phyloP scores from a whole-genome alignment of 805 yeast species.

The Lipomyces lipofer region DNA sequence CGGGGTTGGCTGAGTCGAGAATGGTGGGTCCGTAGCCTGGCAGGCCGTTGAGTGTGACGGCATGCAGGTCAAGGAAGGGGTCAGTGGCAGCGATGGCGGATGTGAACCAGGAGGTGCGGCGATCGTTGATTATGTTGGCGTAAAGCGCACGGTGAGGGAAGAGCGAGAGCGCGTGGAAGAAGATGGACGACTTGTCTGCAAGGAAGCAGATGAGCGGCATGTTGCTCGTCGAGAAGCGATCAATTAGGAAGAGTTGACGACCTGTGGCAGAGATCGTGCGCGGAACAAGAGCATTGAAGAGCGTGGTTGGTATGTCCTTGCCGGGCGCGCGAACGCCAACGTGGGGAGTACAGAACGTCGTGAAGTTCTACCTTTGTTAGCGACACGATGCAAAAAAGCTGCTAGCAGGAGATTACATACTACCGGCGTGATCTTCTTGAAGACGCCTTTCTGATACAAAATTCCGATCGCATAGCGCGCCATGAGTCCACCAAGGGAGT shows the following conservation, averaged over 20 bases:
- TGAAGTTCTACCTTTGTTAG: slow-evolving; percentile 46
- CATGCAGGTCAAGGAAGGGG: slow-evolving; percentile 50
- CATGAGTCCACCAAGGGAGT: slow-evolving; percentile 80
- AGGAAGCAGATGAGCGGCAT: slow-evolving; percentile 62
- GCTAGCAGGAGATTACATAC: slow-evolving; percentile 16
- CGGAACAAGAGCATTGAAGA: slow-evolving; percentile 68
- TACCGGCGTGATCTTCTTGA: slow-evolving; percentile 56
- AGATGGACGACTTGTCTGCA: slow-evolving; percentile 63
- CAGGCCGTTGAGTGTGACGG: slow-evolving; percentile 36
- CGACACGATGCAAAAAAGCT: too few species aligned
- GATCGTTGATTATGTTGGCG: slow-evolving; percentile 77
- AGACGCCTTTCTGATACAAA: slow-evolving; percentile 53
- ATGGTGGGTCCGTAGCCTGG: slow-evolving; percentile 59
- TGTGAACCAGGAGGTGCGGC: slow-evolving; percentile 81
- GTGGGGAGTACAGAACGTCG: slow-evolving; percentile 70
- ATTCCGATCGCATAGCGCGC: slow-evolving; percentile 80
- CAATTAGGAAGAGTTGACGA: slow-evolving; percentile 67
- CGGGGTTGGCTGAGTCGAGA: slow-evolving; percentile 52
- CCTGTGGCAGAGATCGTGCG: slow-evolving; percentile 70
- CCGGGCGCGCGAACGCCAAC: slow-evolving; percentile 53
- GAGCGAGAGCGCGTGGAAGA: slow-evolving; percentile 53
- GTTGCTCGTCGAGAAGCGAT: slow-evolving; percentile 36
- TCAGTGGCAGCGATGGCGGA: slow-evolving; percentile 65
- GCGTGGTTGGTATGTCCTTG: slow-evolving; percentile 43
- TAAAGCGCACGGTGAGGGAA: slow-evolving; percentile 62